Conservation (phyloP, 306 rosid genomes). For the Trifolium subterraneum region DNA sequence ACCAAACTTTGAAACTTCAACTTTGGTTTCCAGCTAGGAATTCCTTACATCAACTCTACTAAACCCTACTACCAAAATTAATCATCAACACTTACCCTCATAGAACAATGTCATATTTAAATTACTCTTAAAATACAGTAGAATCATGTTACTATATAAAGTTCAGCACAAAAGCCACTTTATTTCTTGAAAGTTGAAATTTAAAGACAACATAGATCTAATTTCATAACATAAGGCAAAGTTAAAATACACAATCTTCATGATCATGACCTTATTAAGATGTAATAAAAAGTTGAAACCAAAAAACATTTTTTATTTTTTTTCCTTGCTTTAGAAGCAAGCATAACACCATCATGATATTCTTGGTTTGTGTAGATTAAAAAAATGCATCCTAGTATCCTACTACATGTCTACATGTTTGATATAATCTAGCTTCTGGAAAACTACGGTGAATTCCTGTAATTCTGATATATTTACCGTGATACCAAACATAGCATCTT, state of each 20-base stretch:
- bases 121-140: background rate
- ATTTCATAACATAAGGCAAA: background rate
- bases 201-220: conserved; percentile 13
- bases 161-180: conserved; percentile 6
- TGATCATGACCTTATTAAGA: too few species aligned
- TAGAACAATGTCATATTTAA: background rate
- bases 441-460: too few species aligned
- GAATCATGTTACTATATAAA: background rate
- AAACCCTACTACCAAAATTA: background rate
- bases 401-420: too few species aligned
- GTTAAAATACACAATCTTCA: background rate
- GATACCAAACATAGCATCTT: too few species aligned
- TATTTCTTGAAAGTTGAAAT: background rate
- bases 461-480: too few species aligned
- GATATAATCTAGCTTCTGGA: too few species aligned
- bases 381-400: background rate
- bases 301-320: background rate
- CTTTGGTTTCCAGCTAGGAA: background rate
- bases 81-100: background rate
- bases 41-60: background rate
- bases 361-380: background rate
- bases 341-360: conserved; percentile 32
- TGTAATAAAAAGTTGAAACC: background rate
- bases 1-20: too few species aligned
- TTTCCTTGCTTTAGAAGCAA: conserved; percentile 42